Base-by-base conservation (phyloP, 441 rosid genomes). In the Kokia cookei region DNA sequence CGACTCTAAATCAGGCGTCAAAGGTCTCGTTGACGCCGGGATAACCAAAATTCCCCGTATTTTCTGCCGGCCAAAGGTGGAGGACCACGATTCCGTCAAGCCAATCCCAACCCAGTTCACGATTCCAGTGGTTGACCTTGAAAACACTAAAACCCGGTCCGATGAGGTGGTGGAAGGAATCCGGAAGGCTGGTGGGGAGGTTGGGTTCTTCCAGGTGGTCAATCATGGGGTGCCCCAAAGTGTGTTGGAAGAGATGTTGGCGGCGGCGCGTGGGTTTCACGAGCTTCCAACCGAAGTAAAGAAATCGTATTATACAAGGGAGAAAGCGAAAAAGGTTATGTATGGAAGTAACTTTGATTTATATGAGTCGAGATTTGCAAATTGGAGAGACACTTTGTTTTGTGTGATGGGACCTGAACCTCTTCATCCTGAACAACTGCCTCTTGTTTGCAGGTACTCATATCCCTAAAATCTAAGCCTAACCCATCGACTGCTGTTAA, bases 201-300 rank as follows among this genome's bases (percentile, higher is more conserved):
- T 76, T 77, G 88, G 86, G 2, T 84, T 86, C 82, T 86, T 86
- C 65, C 90, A 84, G 79, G 71, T 86, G 55, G 82, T 84, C 50
- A 84, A 80, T 50, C 90, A 86, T 55, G 86, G 83, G 2, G 59
- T 80, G 9, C 76, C 48, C 4, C 40, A 8, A 3, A 47, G 37
- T 15, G 65, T 82, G 68, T 71, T 84, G 65, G 86, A 83, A 57
- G 86, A 75, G 19, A 88, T 86, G 77, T 75, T 65, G 57, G 65
- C 71, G 13, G 84, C 81, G n/a, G 75, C 78, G 24, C 75, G 73
- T 24, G 74, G 76, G 3, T 86, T 88, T 73, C 72, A 80, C 42
- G 85, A 90, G 66, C 84, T 62, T 27, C 77, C 29, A 13, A 42
- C 7, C 7, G 77, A 82, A 50, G 72, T 67, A 22, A 86, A 84